Conservation (phyloP, 495 filamentous ascomycete species). For the Sphaerosporella brunnea region DNA sequence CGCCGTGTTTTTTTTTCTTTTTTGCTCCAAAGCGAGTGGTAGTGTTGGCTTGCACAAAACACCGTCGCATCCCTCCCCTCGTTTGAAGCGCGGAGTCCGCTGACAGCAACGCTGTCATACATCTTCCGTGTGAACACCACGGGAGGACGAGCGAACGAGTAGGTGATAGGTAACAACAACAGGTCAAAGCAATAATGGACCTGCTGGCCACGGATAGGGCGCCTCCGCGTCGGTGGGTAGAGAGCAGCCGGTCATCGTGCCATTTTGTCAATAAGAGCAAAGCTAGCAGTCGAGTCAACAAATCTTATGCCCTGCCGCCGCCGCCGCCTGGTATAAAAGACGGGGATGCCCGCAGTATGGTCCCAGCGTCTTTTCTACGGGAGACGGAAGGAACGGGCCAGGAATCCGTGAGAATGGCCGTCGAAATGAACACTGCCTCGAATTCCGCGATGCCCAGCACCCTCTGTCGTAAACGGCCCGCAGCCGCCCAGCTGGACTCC, state of each 20-base stretch:
- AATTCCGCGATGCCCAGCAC: background rate
- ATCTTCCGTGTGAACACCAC: too few species aligned
- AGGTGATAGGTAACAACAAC: background rate
- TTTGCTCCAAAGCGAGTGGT: too few species aligned
- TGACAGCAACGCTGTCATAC: too few species aligned
- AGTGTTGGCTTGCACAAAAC: too few species aligned
- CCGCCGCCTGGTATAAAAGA: constrained; percentile 1
- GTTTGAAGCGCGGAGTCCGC: too few species aligned
- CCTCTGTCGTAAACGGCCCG: background rate
- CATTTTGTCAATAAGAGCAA: constrained; percentile 4
- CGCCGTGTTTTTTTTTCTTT: too few species aligned
- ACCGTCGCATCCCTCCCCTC: too few species aligned
- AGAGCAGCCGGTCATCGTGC: constrained; percentile 4
- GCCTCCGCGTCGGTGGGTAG: background rate
- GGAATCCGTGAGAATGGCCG: background rate
- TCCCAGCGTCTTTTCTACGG: background rate
- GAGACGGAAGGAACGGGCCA: background rate
- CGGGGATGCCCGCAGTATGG: constrained; percentile 1
- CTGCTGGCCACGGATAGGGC: constrained; percentile 2
- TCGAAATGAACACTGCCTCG: constrained; percentile 1
- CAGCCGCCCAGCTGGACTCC: background rate
- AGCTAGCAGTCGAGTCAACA: constrained; percentile 7
- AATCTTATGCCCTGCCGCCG: constrained; percentile 3
- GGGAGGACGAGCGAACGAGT: background rate
- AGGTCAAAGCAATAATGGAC: background rate